Percentiles rank a stretch among this genome's conserved stretches.
These are phyloP conservation scores for Chrysoporthe cubensis DNA, from an alignment of 2,329 filamentous ascomycete genomes.

Conservation along the genomic window DNA sequence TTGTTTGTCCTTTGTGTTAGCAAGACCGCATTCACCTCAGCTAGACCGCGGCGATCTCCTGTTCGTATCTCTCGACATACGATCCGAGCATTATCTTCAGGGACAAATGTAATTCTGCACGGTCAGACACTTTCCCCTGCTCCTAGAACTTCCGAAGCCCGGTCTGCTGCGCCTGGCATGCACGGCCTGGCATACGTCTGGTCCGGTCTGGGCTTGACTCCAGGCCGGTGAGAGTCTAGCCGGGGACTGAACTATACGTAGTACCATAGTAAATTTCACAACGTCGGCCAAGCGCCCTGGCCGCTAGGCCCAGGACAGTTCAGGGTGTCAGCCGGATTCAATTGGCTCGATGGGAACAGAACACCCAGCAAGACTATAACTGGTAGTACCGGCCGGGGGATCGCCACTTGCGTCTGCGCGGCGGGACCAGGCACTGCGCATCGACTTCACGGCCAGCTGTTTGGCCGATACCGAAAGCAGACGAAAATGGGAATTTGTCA, in stretches of 20 bases:
- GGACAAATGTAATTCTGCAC: conserved; percentile 3
- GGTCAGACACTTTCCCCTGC: background rate
- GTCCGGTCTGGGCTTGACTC: background rate
- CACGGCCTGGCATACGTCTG: background rate
- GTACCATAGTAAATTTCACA: background rate
- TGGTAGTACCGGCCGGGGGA: background rate
- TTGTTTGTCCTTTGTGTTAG: conserved; percentile 29
- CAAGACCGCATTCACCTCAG: conserved; percentile 22
- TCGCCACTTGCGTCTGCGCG: background rate
- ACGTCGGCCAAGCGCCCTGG: background rate
- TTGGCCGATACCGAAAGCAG: background rate
- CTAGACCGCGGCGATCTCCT: conserved; percentile 14
- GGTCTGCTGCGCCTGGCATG: background rate
- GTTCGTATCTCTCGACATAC: conserved; percentile 17
- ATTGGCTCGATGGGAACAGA: background rate
- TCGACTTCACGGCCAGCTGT: background rate
- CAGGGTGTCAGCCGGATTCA: background rate
- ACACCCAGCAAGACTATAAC: background rate
- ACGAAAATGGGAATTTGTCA: conserved; percentile 13
- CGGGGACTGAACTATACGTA: background rate
- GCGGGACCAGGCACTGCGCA: background rate
- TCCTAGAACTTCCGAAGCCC: background rate
- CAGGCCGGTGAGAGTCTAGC: background rate
- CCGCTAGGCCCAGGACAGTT: background rate
- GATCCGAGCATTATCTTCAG: conserved; percentile 7